These are phyloP conservation scores for Pythium brassicae DNA, from an alignment of 352 stramenopile genomes.

Conservation along the genomic window DNA sequence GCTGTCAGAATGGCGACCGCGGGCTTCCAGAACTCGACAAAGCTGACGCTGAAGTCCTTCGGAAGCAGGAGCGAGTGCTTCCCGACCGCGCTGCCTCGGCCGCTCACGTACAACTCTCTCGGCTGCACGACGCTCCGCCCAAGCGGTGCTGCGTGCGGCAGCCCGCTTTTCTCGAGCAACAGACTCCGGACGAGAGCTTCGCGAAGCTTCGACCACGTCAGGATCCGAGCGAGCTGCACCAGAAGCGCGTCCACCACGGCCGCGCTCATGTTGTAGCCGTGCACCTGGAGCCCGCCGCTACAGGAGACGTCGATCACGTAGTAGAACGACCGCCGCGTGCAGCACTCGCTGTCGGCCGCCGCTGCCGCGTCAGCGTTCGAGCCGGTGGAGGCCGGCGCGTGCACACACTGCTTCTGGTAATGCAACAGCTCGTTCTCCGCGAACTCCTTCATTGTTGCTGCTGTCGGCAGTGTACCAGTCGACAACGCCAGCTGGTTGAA, in stretches of 20 bases:
- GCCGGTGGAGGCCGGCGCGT: conserved; percentile 4
- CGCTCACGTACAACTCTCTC: conserved; percentile 30
- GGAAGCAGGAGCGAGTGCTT: conserved; percentile 29
- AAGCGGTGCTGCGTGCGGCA: conserved; percentile 36
- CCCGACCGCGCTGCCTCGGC: conserved; percentile 26
- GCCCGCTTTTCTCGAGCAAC: conserved; percentile 54
- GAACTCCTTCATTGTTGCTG: conserved; percentile 23
- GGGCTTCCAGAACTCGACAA: conserved; percentile 49
- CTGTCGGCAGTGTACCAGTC: not conserved
- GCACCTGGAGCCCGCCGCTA: conserved; percentile 47
- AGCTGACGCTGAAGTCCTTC: conserved; percentile 53
- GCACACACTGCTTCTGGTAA: conserved; percentile 18
- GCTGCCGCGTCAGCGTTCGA: not conserved
- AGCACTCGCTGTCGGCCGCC: not conserved
- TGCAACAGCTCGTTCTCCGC: conserved; percentile 58
- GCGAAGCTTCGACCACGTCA: conserved; percentile 74
- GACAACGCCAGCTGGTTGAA: conserved; percentile 6
- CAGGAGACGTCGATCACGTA: conserved; percentile 69
- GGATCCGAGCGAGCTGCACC: conserved; percentile 42
- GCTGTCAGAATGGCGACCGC: conserved; percentile 41
- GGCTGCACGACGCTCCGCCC: conserved; percentile 62
- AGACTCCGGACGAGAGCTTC: conserved; percentile 55
- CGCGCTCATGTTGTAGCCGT: conserved; percentile 78
- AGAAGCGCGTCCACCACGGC: conserved; percentile 54
- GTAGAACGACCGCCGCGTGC: conserved; percentile 58